Evolutionary conservation across 345 rosid species (phyloP).

Genomic region (Hirschfeldia incana): DNA sequence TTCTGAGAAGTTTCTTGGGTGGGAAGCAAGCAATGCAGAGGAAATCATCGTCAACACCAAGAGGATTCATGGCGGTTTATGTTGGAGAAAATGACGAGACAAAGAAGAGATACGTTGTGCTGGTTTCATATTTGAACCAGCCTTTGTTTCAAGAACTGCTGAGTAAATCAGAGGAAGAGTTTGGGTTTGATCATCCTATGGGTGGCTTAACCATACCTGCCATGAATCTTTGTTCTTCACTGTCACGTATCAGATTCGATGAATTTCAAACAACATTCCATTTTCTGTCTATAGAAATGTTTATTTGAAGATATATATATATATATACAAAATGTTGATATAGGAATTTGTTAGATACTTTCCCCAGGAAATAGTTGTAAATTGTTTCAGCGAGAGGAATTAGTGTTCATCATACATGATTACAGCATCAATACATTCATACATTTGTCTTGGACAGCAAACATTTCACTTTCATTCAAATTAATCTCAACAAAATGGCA

Average conservation of each 20-base stretch:
- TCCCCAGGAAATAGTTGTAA: conserved; percentile 24
- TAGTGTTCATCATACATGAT: not conserved
- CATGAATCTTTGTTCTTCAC: conserved; percentile 43
- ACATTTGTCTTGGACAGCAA: conserved; percentile 1
- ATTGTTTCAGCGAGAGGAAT: conserved; percentile 33
- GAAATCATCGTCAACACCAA: conserved; percentile 33
- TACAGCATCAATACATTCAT: not conserved
- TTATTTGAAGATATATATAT: not conserved
- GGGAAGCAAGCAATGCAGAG: conserved; percentile 13
- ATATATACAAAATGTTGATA: not conserved
- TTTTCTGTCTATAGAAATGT: not conserved
- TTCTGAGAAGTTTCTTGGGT: conserved; percentile 25
- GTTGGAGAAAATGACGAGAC: conserved; percentile 39
- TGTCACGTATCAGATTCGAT: conserved; percentile 31
- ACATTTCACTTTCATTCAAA: not conserved
- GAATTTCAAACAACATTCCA: conserved; percentile 2
- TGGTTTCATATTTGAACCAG: conserved; percentile 44
- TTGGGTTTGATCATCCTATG: conserved; percentile 46
- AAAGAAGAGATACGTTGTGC: conserved; percentile 42
- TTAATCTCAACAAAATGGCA: not conserved
- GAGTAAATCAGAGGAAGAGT: conserved; percentile 45
- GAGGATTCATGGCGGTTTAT: conserved; percentile 44
- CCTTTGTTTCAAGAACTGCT: conserved; percentile 44
- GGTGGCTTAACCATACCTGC: conserved; percentile 46
- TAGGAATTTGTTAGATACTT: not conserved